Percentiles rank a stretch among this genome's conserved stretches.
Conservation (phyloP, 768 basidiomycete genomes). For the Guyanaporus albipodus region DNA sequence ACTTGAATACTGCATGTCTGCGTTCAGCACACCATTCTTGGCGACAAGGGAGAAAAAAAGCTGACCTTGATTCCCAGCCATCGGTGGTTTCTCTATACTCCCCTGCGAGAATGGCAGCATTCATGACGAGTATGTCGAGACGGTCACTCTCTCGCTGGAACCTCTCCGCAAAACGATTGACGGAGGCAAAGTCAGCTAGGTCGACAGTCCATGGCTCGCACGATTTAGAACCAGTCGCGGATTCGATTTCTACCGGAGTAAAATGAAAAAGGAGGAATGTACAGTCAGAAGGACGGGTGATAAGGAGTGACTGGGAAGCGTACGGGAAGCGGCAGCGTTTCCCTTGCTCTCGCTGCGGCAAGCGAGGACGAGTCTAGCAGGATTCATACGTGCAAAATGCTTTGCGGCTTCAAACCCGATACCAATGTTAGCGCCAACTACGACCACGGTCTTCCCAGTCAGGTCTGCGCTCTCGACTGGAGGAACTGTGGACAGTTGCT, state of each 20-base stretch:
- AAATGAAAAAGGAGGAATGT: neutral
- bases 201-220: conserved; percentile 15
- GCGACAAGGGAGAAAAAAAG: too few species aligned
- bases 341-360: conserved; percentile 29
- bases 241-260: conserved; percentile 18
- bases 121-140: conserved; percentile 38
- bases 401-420: conserved; percentile 31
- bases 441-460: conserved; percentile 28
- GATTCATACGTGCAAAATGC: conserved; percentile 32
- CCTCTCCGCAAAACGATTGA: conserved; percentile 8
- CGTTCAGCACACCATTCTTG: neutral
- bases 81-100: conserved; percentile 31
- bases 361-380: conserved; percentile 24
- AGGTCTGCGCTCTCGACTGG: conserved; percentile 21
- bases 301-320: too few species aligned
- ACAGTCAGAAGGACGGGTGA: rapidly evolving
- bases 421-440: conserved; percentile 34
- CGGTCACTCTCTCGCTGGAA: conserved; percentile 8
- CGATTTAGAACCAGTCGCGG: conserved; percentile 25
- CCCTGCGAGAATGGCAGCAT: conserved; percentile 30
- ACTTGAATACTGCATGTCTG: conserved; percentile 31
- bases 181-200: conserved; percentile 16
- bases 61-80: conserved; percentile 47
- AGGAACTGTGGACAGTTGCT: conserved; percentile 17
- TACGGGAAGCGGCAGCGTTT: conserved; percentile 19